These are phyloP conservation scores for Begonia loranthoides DNA, from an alignment of 306 rosid genomes.

Conservation along the genomic window DNA sequence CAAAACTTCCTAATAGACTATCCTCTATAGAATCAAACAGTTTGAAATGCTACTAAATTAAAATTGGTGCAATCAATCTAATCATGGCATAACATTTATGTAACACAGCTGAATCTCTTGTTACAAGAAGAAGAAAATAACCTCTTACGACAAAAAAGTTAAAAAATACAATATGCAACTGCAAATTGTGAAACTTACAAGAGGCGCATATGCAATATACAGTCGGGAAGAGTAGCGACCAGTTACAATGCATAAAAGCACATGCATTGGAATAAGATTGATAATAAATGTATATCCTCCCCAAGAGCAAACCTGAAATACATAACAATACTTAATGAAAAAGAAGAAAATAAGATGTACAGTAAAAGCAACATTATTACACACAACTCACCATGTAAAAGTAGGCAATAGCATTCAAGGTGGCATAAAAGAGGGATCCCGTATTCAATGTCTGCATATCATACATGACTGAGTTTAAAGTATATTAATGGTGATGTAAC, in stretches of 20 bases:
- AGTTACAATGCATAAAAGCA: constrained; percentile 80
- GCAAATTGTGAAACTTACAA: constrained; percentile 49
- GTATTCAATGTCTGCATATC: constrained; percentile 76
- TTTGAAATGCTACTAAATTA: too few species aligned
- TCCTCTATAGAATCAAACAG: too few species aligned
- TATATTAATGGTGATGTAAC: neutral
- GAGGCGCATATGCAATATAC: constrained; percentile 93
- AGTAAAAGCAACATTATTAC: constrained; percentile 5
- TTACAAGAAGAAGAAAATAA: neutral
- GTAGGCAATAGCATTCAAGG: constrained; percentile 86
- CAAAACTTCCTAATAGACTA: too few species aligned
- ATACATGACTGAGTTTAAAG: neutral
- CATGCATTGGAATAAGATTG: constrained; percentile 99
- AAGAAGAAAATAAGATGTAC: constrained; percentile 13
- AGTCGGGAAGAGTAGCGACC: constrained; percentile 94
- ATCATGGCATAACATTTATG: too few species aligned
- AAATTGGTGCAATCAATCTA: too few species aligned
- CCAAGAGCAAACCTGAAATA: constrained; percentile 94
- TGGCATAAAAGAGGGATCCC: constrained; percentile 96
- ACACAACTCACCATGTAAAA: constrained; percentile 76
- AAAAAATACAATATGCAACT: neutral
- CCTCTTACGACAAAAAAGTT: too few species aligned
- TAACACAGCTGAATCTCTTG: too few species aligned
- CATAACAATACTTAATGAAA: constrained; percentile 64
- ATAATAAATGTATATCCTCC: constrained; percentile 99